Conservation (phyloP, 208 protist species). For the Leishmania braziliensis region DNA sequence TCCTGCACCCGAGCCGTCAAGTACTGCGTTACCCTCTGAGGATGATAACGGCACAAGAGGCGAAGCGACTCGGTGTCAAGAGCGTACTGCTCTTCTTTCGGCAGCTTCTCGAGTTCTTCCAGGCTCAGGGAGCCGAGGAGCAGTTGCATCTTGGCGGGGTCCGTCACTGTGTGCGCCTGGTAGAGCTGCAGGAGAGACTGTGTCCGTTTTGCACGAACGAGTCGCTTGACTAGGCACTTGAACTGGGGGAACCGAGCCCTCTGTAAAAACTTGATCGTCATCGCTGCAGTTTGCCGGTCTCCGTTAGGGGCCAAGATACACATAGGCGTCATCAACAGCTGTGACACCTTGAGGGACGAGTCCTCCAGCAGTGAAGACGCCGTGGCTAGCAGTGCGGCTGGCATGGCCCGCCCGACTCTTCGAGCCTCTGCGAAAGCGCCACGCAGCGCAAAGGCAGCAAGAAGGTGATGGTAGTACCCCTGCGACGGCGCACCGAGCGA, state of each 20-base stretch:
- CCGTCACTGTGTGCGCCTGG: background rate
- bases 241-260: slow-evolving; percentile 4
- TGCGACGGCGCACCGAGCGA: slow-evolving; percentile 10
- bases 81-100: slow-evolving; percentile 10
- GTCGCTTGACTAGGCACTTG: slow-evolving; percentile 7
- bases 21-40: slow-evolving; percentile 3
- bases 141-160: slow-evolving; percentile 10
- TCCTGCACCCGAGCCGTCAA: slow-evolving; percentile 10
- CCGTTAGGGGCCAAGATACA: background rate
- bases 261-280: background rate
- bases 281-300: background rate
- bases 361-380: slow-evolving; percentile 18
- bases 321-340: slow-evolving; percentile 17
- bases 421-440: slow-evolving; percentile 11
- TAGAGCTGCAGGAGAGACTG: slow-evolving; percentile 13
- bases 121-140: slow-evolving; percentile 10
- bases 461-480: slow-evolving; percentile 25
- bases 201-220: background rate
- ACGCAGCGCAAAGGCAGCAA: slow-evolving; percentile 29
- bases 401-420: background rate
- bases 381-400: background rate
- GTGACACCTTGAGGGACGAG: slow-evolving; percentile 4
- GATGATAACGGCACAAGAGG: slow-evolving; percentile 10
- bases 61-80: slow-evolving; percentile 8
- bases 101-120: slow-evolving; percentile 9